These are phyloP conservation scores for Cercophora samala DNA, from an alignment of 495 filamentous ascomycete species.

Conservation along the genomic window DNA sequence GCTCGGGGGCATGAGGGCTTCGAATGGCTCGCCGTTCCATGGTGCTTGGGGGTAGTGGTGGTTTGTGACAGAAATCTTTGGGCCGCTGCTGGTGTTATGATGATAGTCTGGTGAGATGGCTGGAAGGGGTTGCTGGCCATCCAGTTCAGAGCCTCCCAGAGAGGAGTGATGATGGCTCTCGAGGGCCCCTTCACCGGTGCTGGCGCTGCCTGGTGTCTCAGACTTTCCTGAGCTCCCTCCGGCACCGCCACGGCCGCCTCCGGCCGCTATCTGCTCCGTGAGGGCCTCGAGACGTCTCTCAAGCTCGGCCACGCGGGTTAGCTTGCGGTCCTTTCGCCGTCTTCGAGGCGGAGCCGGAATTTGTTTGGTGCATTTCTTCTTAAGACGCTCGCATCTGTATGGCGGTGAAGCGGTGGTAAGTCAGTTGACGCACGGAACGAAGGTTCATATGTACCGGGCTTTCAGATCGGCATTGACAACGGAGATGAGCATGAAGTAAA, in stretches of 20 bases:
- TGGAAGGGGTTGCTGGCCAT: neutral
- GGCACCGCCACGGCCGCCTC: constrained; percentile 15
- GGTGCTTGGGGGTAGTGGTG: neutral
- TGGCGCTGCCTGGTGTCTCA: neutral
- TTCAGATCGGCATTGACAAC: neutral
- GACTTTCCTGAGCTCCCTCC: constrained; percentile 20
- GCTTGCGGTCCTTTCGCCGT: constrained; percentile 32
- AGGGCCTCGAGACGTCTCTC: constrained; percentile 34
- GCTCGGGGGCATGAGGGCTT: neutral
- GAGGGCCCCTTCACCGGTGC: neutral
- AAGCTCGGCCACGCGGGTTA: constrained; percentile 32
- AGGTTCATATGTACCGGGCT: neutral
- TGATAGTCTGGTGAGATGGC: constrained; percentile 5
- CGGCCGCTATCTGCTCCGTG: constrained; percentile 8
- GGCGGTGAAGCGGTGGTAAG: neutral
- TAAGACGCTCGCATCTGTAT: constrained; percentile 31
- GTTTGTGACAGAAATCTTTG: neutral
- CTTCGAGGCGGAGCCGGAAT: constrained; percentile 31
- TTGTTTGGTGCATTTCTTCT: constrained; percentile 31
- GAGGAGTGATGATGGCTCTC: neutral
- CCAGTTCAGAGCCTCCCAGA: neutral
- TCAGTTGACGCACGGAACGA: neutral
- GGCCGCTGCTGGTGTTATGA: neutral
- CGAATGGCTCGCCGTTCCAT: neutral
- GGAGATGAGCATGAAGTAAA: neutral